Base-by-base conservation (phyloP, 768 basidiomycete species). In the Dacryopinax primogenitus region DNA sequence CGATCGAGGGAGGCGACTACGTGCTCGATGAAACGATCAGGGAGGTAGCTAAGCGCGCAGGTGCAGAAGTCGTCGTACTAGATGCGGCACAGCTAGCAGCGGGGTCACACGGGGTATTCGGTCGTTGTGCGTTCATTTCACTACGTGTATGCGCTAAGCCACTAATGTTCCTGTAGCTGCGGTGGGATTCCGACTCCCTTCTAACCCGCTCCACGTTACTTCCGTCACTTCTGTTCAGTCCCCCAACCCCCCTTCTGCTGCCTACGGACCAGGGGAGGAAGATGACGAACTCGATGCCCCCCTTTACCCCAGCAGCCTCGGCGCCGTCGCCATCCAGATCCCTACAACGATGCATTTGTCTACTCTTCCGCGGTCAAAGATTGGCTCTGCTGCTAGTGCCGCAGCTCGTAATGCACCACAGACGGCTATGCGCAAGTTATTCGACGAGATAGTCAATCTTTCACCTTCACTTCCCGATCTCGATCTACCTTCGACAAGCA, bases 81-180 rank as follows among this genome's bases (percentile, higher is more conserved):
- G 93, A 97, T 76, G 78, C 87, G 1, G 84, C 86, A 9, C 88
- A 93, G 66, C 78, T 95, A 21, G 91, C 88, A 34, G 86, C 91
- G 2, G 90, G 92, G n/a, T 86, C 90, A 73, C 88, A 85, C 79
- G 92, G 92, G 1, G 78, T 81, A 21, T 91, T 91, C 73, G 92
- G 92, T 30, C 69, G 70, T 65, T 69, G 75, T 69, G 62, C 45
- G 66, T 66, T 1, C 26, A 28, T n/a, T 33, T 26, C 26, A 18
- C 9, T 86, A 63, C 62, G 69, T 70, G 65, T 68, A 23, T 39
- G 62, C 11, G 35, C 33, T 63, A 13, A 36, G 35, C 32, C 26
- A 28, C 63, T 34, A 65, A 64, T 64, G 21, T 63, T 18, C 47
- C 16, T 64, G 16, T 64, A 92, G 90, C 88, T 34, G 89, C 87